Evolutionary conservation across 257 asterid species (phyloP), one percentile per base, ranked within the genome.

Genomic region (Voacanga thouarsii): DNA sequence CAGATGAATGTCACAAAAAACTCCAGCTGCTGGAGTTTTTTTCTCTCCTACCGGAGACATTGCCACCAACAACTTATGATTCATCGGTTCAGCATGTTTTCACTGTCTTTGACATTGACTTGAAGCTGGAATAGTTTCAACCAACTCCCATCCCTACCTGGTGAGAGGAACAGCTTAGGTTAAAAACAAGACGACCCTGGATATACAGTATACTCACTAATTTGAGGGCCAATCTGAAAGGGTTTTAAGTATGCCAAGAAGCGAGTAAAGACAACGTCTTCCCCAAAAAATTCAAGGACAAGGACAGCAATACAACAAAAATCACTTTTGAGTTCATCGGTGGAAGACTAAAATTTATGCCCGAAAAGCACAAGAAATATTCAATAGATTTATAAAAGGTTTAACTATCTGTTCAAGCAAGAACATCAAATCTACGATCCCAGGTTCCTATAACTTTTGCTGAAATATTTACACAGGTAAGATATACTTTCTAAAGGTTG

Each of bases 391-490:
- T 55, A 30, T 45, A 50, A 65, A 7, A n/a, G 49, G 5, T 41
- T 21, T 30, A 64, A 12, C 23, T 72, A 63, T 18, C 74, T 61
- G 59, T 61, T 41, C 57, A 75, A 72, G 74, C 56, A 26, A 61
- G 2, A 49, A 49, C 10, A 49, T 61, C 33, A 47, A 49, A 47
- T 18, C 51, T 68, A 26, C 70, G 19, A 64, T 41, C 47, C 74
- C 26, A 49, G 69, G 44, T 71, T 55, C 44, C 78, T 70, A 59
- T 24, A 79, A 26, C 47, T 57, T 68, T 56, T 51, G 66, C 57
- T 50, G 76, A 45, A 79, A 53, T 67, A 72, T 43, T 60, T 63
- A 61, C 61, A 64, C 12, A 39, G 71, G 75, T 11, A 66, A 24
- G 26, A 53, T 6, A 26, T 49, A 24, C 66, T n/a, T 47, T 28